phyloP scores from a whole-genome alignment of 805 yeast genomes.

The Saccharomycopsis fibuligera region DNA sequence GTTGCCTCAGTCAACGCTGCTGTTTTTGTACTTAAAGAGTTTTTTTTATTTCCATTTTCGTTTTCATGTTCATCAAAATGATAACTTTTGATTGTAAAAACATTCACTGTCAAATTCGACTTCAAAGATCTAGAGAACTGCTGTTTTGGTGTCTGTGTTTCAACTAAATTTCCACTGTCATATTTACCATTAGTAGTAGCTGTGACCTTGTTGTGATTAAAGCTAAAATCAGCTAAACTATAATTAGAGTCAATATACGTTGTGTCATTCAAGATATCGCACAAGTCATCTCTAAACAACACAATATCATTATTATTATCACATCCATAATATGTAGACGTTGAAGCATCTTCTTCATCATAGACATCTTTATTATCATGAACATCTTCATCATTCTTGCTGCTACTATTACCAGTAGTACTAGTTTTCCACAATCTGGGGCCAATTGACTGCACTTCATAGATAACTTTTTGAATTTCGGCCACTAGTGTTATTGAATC shows the following conservation, averaged over 20 bases:
- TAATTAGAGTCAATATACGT: slow-evolving; percentile 4
- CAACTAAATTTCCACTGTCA: no score
- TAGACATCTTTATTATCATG: no score
- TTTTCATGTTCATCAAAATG: no score
- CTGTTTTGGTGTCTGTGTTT: no score
- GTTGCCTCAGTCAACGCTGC: neutral
- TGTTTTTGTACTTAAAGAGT: neutral
- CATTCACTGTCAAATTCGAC: neutral
- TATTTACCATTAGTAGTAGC: no score
- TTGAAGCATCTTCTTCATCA: no score
- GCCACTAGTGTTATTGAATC: slow-evolving; percentile 6
- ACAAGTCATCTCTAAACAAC: neutral
- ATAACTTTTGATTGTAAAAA: slow-evolving; percentile 11
- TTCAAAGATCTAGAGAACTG: neutral
- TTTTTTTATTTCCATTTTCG: no score
- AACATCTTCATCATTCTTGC: no score
- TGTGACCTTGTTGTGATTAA: no score
- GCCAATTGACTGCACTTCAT: slow-evolving; percentile 3
- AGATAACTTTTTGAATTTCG: slow-evolving; percentile 7
- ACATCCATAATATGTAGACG: no score
- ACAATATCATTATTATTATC: slow-evolving; percentile 6
- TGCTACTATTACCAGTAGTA: neutral
- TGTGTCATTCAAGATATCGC: neutral
- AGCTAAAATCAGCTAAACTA: no score
- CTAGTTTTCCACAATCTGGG: no score